Percentiles rank a stretch among this genome's conserved stretches.
Conservation (phyloP, 1,284 basidiomycete species). For the Stygiomarasmius scandens region DNA sequence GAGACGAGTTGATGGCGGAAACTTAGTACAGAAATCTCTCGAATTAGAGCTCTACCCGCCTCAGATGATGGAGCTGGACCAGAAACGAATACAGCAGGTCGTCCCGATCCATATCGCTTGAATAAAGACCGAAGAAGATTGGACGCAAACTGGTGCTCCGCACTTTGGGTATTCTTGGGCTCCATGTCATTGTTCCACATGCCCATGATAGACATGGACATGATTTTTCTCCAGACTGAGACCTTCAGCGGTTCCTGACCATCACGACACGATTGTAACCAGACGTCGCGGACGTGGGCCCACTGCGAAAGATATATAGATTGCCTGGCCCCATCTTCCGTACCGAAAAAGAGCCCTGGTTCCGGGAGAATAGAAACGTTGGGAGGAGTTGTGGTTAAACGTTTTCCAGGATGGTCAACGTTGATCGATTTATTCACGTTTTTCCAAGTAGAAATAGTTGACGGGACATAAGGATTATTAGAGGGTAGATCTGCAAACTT, state of each 20-base stretch:
- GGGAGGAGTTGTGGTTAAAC: background rate
- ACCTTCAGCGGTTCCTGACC: no score
- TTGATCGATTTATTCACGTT: background rate
- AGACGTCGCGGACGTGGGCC: background rate
- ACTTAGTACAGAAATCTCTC: slow-evolving; percentile 5
- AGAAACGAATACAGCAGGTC: no score
- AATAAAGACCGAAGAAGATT: no score
- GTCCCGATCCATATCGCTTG: no score
- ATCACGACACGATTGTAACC: background rate
- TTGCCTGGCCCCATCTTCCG: background rate
- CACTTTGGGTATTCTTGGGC: no score
- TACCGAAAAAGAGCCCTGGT: background rate
- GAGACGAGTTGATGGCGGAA: slow-evolving; percentile 1
- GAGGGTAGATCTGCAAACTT: background rate
- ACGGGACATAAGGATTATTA: background rate
- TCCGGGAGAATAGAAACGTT: background rate
- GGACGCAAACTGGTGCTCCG: no score
- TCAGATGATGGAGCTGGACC: no score
- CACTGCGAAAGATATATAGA: background rate
- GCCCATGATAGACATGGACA: no score
- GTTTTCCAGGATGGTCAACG: no score
- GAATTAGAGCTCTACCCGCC: no score
- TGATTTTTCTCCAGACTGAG: background rate
- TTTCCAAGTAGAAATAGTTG: background rate
- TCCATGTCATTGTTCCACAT: no score